Conservation (phyloP, 1,139 yeast genomes). For the Meyerozyma elateridarum region DNA sequence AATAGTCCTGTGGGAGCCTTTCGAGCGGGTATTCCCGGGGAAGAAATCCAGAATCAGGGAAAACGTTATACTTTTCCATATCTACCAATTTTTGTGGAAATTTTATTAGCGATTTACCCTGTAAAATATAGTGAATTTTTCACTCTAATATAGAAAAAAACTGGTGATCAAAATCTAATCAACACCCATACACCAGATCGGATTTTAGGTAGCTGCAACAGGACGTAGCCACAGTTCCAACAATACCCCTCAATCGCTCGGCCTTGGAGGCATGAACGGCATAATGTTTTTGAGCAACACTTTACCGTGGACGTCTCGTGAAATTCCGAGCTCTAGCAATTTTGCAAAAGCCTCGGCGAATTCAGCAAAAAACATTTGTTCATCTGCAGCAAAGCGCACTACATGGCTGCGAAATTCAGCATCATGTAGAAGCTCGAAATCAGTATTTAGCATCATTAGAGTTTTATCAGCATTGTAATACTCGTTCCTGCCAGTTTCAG, state of each 20-base stretch:
- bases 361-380: constrained; percentile 45
- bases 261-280: background rate
- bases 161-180: too few species aligned
- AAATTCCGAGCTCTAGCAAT: constrained; percentile 54
- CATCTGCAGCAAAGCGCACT: constrained; percentile 50
- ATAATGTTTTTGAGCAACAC: constrained; percentile 11
- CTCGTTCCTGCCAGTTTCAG: constrained; percentile 37
- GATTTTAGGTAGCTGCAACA: too few species aligned
- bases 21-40: constrained; percentile 65
- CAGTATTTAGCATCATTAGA: constrained; percentile 67
- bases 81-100: too few species aligned
- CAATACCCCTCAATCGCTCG: too few species aligned
- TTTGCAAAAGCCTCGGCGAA: constrained; percentile 51
- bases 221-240: too few species aligned
- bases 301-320: constrained; percentile 15
- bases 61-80: constrained; percentile 63
- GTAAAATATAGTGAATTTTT: too few species aligned
- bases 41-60: constrained; percentile 68
- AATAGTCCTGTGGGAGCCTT: constrained; percentile 57
- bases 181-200: too few species aligned
- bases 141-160: too few species aligned
- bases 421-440: constrained; percentile 51
- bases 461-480: constrained; percentile 30
- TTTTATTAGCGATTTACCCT: too few species aligned
- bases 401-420: constrained; percentile 45